Evolutionary conservation across 768 basidiomycete genomes (phyloP).

Genomic region (Rhodotorula graminis): DNA sequence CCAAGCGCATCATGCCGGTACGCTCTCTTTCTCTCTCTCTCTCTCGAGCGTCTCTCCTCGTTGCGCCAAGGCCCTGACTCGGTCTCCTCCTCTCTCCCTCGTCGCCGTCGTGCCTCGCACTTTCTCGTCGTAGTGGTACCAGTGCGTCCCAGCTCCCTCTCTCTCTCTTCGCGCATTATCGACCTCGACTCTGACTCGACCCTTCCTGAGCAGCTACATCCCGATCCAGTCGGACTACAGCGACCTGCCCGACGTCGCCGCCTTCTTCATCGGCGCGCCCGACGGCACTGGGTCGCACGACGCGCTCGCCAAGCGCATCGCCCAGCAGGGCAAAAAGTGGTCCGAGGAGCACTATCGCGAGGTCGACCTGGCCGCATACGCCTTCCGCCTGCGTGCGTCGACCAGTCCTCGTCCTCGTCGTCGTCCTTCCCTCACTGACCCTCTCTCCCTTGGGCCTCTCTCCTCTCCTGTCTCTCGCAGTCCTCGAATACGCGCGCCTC

Average conservation of each 20-base stretch:
- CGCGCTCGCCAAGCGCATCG: slow-evolving; percentile 28
- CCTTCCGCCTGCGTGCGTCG: slow-evolving; percentile 33
- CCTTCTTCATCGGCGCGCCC: slow-evolving; percentile 39
- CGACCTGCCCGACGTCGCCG: slow-evolving; percentile 39
- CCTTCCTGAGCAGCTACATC: slow-evolving; percentile 22
- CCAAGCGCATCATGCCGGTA: slow-evolving; percentile 40
- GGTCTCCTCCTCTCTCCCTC: background rate
- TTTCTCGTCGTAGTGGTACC: slow-evolving; percentile 18
- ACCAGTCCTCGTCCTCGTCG: background rate
- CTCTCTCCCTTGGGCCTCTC: no score
- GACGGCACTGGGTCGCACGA: slow-evolving; percentile 37
- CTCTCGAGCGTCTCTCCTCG: no score
- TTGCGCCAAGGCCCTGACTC: background rate
- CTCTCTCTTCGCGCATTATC: background rate
- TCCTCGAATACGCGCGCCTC: slow-evolving; percentile 39
- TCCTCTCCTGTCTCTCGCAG: no score
- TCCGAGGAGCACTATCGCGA: slow-evolving; percentile 30
- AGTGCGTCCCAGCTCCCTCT: slow-evolving; percentile 2
- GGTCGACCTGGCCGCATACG: slow-evolving; percentile 39
- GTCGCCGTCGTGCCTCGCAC: background rate
- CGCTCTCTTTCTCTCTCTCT: background rate
- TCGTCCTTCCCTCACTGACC: background rate
- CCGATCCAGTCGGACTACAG: slow-evolving; percentile 42
- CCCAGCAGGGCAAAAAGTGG: slow-evolving; percentile 34
- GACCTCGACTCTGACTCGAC: slow-evolving; percentile 52